These are phyloP conservation scores for Hyaloscypha hepaticicola DNA, from an alignment of 495 filamentous ascomycete species.

Conservation along the genomic window DNA sequence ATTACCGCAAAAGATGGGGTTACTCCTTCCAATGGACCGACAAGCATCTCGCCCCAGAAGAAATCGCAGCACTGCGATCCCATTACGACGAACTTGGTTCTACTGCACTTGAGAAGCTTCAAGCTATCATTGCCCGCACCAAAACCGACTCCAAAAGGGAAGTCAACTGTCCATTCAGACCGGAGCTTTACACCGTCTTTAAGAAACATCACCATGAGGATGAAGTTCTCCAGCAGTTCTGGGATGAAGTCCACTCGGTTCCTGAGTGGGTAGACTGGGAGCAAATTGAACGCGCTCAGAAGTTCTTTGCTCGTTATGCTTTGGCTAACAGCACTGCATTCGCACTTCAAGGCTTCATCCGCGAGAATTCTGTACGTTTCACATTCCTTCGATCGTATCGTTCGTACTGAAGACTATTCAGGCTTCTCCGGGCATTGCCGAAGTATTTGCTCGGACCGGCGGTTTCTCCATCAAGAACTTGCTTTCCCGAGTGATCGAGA, in stretches of 20 bases:
- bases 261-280: conserved; percentile 80
- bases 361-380: conserved; percentile 53
- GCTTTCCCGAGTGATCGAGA: conserved; percentile 66
- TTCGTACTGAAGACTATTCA: conserved; percentile 55
- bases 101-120: conserved; percentile 13
- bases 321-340: not conserved
- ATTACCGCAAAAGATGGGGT: no score
- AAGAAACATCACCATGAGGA: conserved; percentile 55
- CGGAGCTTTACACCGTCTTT: conserved; percentile 62
- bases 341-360: conserved; percentile 14
- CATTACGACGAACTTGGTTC: no score
- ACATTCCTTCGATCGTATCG: conserved; percentile 46
- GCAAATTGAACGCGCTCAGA: conserved; percentile 67
- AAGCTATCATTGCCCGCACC: conserved; percentile 23
- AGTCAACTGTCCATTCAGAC: not conserved
- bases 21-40: no score
- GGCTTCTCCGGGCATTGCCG: conserved; percentile 60
- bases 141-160: not conserved
- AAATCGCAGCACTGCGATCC: no score
- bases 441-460: conserved; percentile 74
- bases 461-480: conserved; percentile 70
- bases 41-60: no score
- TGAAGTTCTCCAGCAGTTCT: conserved; percentile 56
- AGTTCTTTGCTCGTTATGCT: conserved; percentile 66
- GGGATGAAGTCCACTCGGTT: conserved; percentile 63